A percentile compares a stretch with the other conserved stretches of the same genome.
Conservation (phyloP, 345 rosid species). For the Gossypium mustelinum region DNA sequence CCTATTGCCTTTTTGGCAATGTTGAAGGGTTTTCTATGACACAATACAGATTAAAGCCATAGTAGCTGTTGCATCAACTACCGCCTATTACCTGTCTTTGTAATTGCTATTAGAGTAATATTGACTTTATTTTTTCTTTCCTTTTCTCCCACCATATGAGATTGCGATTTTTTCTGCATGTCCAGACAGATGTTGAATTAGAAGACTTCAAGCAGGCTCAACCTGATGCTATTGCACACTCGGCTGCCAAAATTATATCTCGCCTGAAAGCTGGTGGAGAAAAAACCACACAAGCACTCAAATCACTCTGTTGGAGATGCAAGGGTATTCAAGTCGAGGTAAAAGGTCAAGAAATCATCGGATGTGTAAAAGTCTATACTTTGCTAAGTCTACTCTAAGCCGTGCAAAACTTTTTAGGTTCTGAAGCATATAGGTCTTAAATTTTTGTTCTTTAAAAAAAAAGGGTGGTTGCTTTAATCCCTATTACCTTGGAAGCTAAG, state of each 20-base stretch:
- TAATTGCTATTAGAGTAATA: not conserved
- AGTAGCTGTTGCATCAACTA: not conserved
- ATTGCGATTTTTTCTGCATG: constrained; percentile 16
- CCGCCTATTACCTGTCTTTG: not conserved
- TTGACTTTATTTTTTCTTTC: not conserved
- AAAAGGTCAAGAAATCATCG: constrained; percentile 20
- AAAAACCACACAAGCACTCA: constrained; percentile 57
- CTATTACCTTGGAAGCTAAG: not conserved
- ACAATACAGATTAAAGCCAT: not conserved
- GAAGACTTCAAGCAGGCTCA: constrained; percentile 72
- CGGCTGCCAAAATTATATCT: constrained; percentile 60
- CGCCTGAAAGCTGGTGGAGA: constrained; percentile 68
- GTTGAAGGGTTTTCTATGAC: not conserved
- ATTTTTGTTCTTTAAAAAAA: not conserved
- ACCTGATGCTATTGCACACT: constrained; percentile 78
- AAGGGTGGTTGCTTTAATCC: not conserved
- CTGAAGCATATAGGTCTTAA: not conserved
- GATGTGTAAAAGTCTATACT: not conserved
- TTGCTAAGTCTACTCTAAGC: not conserved
- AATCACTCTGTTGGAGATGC: constrained; percentile 73
- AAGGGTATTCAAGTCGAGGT: constrained; percentile 92
- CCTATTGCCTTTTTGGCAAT: not conserved
- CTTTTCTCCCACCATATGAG: not conserved
- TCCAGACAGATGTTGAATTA: constrained; percentile 61
- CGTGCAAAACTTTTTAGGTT: not conserved